Conservation (phyloP, 345 rosid genomes). For the Brassica rapa region DNA sequence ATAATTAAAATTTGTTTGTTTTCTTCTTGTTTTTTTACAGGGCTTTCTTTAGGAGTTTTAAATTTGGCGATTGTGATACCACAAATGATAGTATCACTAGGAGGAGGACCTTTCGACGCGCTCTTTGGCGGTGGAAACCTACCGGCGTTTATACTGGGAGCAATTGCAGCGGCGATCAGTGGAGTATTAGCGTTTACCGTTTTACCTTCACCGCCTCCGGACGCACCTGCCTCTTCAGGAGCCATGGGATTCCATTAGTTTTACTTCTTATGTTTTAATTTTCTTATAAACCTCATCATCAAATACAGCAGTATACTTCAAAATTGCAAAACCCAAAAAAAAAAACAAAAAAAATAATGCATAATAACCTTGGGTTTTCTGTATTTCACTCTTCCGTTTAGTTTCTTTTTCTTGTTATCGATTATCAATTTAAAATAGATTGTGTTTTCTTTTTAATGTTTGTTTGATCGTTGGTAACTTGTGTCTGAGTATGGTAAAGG, state of each 20-base stretch:
- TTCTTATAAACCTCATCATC: constrained; percentile 10
- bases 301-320: constrained; percentile 25
- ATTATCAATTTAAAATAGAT: constrained; percentile 23
- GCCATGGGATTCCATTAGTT: constrained; percentile 35
- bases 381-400: constrained; percentile 18
- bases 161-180: constrained; percentile 30
- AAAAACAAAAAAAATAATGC: constrained; percentile 1
- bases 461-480: background rate
- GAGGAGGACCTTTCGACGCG: constrained; percentile 10
- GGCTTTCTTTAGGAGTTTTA: constrained; percentile 81
- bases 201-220: constrained; percentile 37
- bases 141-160: constrained; percentile 24
- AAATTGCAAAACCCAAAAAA: constrained; percentile 19
- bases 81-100: constrained; percentile 44
- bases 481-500: background rate
- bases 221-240: constrained; percentile 19
- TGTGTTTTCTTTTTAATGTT: background rate
- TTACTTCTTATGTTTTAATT: background rate
- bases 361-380: constrained; percentile 29
- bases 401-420: constrained; percentile 16
- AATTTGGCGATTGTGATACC: constrained; percentile 81
- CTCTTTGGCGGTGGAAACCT: constrained; percentile 25
- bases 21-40: constrained; percentile 31
- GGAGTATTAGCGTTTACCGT: constrained; percentile 33
- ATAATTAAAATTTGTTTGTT: background rate